These are phyloP conservation scores for Alternaria ventricosa DNA, from an alignment of 2,329 filamentous ascomycete species.

Conservation along the genomic window DNA sequence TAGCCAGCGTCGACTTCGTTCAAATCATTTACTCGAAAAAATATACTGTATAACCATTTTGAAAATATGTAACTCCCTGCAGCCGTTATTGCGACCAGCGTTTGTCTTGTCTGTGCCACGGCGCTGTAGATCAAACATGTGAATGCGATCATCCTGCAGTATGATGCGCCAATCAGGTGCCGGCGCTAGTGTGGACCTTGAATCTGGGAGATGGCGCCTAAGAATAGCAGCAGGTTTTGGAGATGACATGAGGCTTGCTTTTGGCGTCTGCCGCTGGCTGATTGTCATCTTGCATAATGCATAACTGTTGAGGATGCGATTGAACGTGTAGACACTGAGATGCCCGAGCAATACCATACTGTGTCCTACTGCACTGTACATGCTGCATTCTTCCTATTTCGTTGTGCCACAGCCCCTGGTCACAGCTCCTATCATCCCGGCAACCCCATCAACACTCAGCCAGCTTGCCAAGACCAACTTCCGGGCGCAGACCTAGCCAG, in stretches of 20 bases:
- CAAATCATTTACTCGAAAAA: background rate
- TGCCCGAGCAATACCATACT: background rate
- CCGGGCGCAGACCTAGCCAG: conserved; percentile 28
- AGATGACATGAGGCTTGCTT: conserved; percentile 17
- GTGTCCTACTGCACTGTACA: background rate
- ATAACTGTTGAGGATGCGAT: background rate
- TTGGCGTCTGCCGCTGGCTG: conserved; percentile 16
- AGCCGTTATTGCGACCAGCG: background rate
- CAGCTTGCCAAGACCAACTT: conserved; percentile 27
- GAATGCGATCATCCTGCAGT: conserved; percentile 19
- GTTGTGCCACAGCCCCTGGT: conserved; percentile 3
- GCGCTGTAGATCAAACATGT: conserved; percentile 9
- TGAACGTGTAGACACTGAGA: background rate
- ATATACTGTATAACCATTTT: background rate
- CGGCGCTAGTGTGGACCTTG: conserved; percentile 22
- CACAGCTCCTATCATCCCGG: conserved; percentile 24
- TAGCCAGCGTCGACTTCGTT: conserved; percentile 15
- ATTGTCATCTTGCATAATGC: background rate
- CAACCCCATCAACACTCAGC: conserved; percentile 25
- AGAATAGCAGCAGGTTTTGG: conserved; percentile 34
- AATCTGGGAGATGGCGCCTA: conserved; percentile 13
- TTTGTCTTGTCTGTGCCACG: conserved; percentile 5
- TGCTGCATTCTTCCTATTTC: background rate
- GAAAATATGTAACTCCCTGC: no score
- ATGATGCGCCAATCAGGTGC: conserved; percentile 18